Conservation (phyloP, 225 moss, liverwort and hornwort genomes). For the Physcomitrellopsis africana region DNA sequence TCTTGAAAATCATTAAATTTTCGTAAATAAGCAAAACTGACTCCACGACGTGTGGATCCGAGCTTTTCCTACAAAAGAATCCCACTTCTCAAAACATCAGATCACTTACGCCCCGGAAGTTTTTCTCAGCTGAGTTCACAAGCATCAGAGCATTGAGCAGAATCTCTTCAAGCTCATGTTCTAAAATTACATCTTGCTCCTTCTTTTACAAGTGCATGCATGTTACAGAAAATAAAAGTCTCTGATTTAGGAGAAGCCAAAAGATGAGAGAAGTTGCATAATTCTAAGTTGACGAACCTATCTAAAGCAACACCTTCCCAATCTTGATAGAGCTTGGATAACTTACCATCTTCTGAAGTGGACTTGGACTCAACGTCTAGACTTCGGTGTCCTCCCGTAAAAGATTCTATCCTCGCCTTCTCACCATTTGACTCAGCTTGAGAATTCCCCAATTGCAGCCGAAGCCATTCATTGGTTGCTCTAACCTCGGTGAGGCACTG, state of each 20-base stretch:
- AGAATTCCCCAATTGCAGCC: slow-evolving; percentile 42
- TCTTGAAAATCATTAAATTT: slow-evolving; percentile 14
- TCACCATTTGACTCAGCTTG: slow-evolving; percentile 36
- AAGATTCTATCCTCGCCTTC: background rate
- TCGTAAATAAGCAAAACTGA: slow-evolving; percentile 19
- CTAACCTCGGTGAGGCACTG: slow-evolving; percentile 38
- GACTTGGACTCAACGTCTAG: background rate
- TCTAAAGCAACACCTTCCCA: slow-evolving; percentile 37
- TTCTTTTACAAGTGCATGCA: background rate
- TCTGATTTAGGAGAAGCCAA: background rate
- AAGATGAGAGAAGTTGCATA: slow-evolving; percentile 6
- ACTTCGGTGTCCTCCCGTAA: no score
- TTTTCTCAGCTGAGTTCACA: slow-evolving; percentile 17
- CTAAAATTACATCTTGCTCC: background rate
- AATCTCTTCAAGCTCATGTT: slow-evolving; percentile 14
- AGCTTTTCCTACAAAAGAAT: background rate
- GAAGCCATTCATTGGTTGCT: slow-evolving; percentile 34
- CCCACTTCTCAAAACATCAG: background rate
- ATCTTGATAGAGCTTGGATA: slow-evolving; percentile 22
- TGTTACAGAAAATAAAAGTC: no score
- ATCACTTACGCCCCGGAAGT: slow-evolving; percentile 17
- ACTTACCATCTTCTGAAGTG: background rate
- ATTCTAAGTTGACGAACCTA: slow-evolving; percentile 27
- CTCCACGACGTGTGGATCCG: slow-evolving; percentile 9
- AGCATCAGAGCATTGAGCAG: slow-evolving; percentile 26